Conservation (phyloP, 257 asterid species). For the Nicotiana sylvestris region DNA sequence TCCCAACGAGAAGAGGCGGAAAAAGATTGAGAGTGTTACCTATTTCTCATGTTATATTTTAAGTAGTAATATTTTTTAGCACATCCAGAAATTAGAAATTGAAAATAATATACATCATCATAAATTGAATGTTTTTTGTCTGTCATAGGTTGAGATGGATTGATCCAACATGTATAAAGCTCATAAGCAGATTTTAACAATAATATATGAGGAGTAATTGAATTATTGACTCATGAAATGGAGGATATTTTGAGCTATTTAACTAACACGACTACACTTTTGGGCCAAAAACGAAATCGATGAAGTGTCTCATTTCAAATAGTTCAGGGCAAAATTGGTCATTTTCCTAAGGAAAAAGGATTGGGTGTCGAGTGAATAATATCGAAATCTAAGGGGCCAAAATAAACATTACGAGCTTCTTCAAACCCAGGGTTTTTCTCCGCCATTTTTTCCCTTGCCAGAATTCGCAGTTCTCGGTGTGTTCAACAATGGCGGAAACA, state of each 20-base stretch:
- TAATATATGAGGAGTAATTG: background rate
- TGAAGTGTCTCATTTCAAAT: no score
- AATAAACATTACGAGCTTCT: background rate
- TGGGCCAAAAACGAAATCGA: no score
- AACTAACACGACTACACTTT: no score
- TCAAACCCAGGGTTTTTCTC: background rate
- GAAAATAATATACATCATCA: background rate
- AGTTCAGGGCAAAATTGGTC: no score
- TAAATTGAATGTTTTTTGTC: background rate
- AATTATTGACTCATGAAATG: background rate
- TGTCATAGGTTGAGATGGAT: background rate
- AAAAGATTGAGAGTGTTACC: background rate
- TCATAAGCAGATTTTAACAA: no score
- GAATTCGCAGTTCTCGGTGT: background rate
- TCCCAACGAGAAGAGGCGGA: background rate
- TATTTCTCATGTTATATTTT: background rate
- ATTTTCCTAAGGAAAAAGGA: no score
- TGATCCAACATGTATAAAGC: background rate
- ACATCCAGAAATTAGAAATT: background rate
- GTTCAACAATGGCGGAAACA: constrained; percentile 61
- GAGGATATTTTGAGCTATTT: no score
- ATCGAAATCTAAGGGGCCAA: background rate
- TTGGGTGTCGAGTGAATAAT: background rate
- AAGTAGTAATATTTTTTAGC: background rate
- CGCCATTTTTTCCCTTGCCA: background rate